Percentiles rank a stretch among this genome's conserved stretches.
These are phyloP conservation scores for Heliamphora exappendiculata DNA, from an alignment of 148 eudicot genomes.

Conservation along the genomic window DNA sequence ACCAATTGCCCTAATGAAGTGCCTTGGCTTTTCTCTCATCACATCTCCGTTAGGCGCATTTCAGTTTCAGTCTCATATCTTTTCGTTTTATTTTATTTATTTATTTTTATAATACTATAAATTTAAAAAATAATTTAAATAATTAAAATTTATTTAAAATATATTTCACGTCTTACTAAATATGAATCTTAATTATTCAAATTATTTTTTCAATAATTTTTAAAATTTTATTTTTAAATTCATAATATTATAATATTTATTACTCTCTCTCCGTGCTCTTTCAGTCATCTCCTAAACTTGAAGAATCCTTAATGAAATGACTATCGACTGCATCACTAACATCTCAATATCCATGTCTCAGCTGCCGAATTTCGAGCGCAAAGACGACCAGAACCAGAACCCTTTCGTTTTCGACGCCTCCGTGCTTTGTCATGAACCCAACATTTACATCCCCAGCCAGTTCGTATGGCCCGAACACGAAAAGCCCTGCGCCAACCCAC, in stretches of 20 bases:
- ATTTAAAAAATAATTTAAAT: no score
- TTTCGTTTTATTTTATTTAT: not conserved
- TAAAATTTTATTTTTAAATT: no score
- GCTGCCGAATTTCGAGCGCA: not conserved
- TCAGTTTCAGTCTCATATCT: not conserved
- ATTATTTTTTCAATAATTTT: no score
- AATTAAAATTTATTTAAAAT: no score
- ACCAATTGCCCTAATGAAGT: constrained; percentile 25
- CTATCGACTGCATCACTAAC: constrained; percentile 14
- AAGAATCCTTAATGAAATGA: constrained; percentile 19
- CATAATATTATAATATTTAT: no score
- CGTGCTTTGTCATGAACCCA: constrained; percentile 15
- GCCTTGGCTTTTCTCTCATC: constrained; percentile 29
- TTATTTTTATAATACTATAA: no score
- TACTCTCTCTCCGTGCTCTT: not conserved
- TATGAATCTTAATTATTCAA: no score
- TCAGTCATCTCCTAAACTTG: not conserved
- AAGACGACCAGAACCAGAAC: not conserved
- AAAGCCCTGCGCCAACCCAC: constrained; percentile 20
- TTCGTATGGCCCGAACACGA: constrained; percentile 63
- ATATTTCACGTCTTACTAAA: no score
- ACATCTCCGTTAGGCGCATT: no score
- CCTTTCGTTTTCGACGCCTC: constrained; percentile 33
- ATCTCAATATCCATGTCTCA: not conserved
- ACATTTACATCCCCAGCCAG: constrained; percentile 42